Conservation (phyloP, 2,329 filamentous ascomycete species). For the Aspergillus pseudotamarii region DNA sequence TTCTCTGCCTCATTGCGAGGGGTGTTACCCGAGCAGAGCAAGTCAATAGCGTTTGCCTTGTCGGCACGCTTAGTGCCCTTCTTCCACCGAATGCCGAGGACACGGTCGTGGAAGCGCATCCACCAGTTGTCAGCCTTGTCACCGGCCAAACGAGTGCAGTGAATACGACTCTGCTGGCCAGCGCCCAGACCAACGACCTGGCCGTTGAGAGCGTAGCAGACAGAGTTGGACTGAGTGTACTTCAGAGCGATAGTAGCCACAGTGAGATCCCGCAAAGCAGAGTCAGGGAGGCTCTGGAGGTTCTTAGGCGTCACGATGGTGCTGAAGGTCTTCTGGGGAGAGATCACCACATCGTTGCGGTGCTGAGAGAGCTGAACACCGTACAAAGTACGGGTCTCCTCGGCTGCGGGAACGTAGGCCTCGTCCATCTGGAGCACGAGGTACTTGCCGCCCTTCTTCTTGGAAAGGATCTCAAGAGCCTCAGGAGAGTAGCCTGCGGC, state of each 20-base stretch:
- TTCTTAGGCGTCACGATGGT: slow-evolving; percentile 86
- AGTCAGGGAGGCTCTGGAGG: slow-evolving; percentile 70
- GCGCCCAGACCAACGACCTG: slow-evolving; percentile 93
- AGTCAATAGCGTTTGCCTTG: slow-evolving; percentile 97
- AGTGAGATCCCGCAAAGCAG: slow-evolving; percentile 84
- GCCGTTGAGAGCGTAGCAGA: slow-evolving; percentile 93
- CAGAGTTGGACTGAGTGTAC: slow-evolving; percentile 98
- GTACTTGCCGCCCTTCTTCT: slow-evolving; percentile 99
- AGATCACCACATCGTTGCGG: slow-evolving; percentile 89
- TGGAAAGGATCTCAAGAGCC: slow-evolving; percentile 86
- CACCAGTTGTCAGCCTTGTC: slow-evolving; percentile 99
- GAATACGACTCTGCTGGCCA: slow-evolving; percentile 95
- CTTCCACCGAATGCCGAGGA: slow-evolving; percentile 91
- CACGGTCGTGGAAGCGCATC: slow-evolving; percentile 94
- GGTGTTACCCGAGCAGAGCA: slow-evolving; percentile 88
- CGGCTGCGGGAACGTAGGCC: slow-evolving; percentile 71
- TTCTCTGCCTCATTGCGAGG: slow-evolving; percentile 82
- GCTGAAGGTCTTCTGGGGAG: slow-evolving; percentile 77
- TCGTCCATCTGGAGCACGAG: slow-evolving; percentile 93
- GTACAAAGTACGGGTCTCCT: slow-evolving; percentile 85
- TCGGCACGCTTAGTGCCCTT: slow-evolving; percentile 94
- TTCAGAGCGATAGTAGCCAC: slow-evolving; percentile 97
- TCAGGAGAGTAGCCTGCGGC: slow-evolving; percentile 83
- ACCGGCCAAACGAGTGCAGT: slow-evolving; percentile 95
- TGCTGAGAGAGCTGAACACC: slow-evolving; percentile 86